Evolutionary conservation across 2,329 filamentous ascomycete species (phyloP), one percentile per base, ranked within the genome.

Genomic region (Thielaviopsis euricoi): DNA sequence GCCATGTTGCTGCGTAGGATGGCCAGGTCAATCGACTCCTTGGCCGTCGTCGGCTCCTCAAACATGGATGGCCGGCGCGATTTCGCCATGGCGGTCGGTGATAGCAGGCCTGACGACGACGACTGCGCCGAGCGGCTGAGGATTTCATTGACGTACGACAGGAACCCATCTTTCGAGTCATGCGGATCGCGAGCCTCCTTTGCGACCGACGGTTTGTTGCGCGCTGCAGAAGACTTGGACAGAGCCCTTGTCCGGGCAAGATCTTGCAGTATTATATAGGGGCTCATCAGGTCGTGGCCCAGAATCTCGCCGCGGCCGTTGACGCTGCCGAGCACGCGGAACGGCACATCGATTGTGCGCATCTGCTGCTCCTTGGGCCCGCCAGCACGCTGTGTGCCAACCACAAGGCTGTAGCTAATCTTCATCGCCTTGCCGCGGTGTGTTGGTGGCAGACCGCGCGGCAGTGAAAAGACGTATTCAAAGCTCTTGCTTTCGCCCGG

Each of bases 381-480:
- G 10, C 87, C 88, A 1, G 87, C 83, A 62, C 90, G 77, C 69
- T 98, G 93, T 0, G 91, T 95, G 51, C 91, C 91, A 62, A 98
- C 87, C 10, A 94, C 83, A 13, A 98, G 75, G 67, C 87, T 87
- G 71, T 98, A 98, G 1, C 83, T 81, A 54, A 96, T 90, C 70
- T 97, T 97, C 67, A 96, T 93, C 0, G 89, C 88, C 66, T 93
- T 90, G 12, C 93, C 93, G 64, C 86, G 86, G 68, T 97, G 88
- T 15, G 83, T 89, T 6, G 93, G 91, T 22, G 93, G 93, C n/a
- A 98, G 72, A 0, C 91, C 91, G 65, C 83, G 84, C 0, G 93
- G 93, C 57, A 98, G 73, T 51, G 80, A 85, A 68, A 96, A 96
- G 1, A 82, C 80, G 68, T 96, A 98, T 54, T 86, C 87, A 66